phyloP scores from a whole-genome alignment of 2,329 filamentous ascomycete genomes.

The Fusarium xyrophilum region DNA sequence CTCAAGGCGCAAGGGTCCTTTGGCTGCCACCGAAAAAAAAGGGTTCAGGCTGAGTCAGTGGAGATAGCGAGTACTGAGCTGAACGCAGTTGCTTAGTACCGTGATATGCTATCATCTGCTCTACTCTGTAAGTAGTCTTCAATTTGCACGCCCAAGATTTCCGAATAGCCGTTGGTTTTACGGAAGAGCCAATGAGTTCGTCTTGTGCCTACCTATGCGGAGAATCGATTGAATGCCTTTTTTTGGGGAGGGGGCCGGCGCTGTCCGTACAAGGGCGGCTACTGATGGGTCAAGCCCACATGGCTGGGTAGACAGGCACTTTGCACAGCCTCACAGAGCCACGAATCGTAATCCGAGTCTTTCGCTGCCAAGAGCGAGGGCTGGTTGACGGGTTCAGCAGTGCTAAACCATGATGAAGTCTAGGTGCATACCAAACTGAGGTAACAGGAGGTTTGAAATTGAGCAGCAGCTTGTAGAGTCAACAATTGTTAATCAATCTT shows the following conservation, averaged over 20 bases:
- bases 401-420: not conserved
- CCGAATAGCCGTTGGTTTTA: not conserved
- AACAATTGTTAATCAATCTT: not conserved
- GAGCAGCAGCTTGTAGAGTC: not conserved
- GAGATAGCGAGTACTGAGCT: not conserved
- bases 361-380: not conserved
- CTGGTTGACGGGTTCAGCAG: not conserved
- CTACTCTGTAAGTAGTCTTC: not conserved
- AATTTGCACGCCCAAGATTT: not conserved
- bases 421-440: not conserved
- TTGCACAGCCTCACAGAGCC: constrained; percentile 39
- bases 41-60: not conserved
- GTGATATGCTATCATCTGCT: not conserved
- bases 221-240: not conserved
- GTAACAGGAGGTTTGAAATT: not conserved
- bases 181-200: constrained; percentile 17
- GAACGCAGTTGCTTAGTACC: not conserved
- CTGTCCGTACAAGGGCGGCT: not conserved
- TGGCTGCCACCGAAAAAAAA: not conserved
- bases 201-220: not conserved
- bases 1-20: not conserved
- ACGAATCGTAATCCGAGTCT: not conserved
- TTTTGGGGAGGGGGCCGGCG: not conserved
- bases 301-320: not conserved
- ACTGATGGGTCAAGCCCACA: not conserved